phyloP scores from a whole-genome alignment of 257 asterid genomes.

The Dorcoceras hygrometricum region DNA sequence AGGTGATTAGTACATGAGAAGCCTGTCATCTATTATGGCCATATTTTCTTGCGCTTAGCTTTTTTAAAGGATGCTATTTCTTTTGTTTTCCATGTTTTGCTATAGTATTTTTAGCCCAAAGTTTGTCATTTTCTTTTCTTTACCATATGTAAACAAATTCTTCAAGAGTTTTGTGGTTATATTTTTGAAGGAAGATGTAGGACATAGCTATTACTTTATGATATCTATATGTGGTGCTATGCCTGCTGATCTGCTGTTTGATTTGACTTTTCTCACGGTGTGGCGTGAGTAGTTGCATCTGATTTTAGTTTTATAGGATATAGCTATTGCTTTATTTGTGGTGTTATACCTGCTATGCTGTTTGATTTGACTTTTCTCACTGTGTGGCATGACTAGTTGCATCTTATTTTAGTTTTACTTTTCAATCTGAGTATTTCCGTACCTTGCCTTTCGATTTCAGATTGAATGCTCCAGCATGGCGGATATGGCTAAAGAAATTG shows the following conservation, averaged over 20 bases:
- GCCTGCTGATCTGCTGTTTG: conserved; percentile 2
- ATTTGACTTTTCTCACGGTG: not conserved
- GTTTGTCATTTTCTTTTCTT: not conserved
- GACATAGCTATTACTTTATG: not conserved
- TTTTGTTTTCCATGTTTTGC: not conserved
- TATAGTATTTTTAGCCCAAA: not conserved
- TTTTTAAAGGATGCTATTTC: not conserved
- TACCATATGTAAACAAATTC: not conserved
- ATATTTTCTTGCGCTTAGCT: not conserved
- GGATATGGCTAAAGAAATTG: conserved; percentile 76
- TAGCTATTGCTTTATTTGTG: not conserved
- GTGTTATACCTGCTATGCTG: not conserved
- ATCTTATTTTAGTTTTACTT: not conserved
- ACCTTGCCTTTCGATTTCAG: conserved; percentile 37
- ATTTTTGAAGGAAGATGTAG: not conserved
- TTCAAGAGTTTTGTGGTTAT: not conserved
- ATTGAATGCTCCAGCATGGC: conserved; percentile 99
- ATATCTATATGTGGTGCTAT: not conserved
- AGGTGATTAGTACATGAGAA: not conserved
- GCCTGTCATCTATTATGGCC: not conserved
- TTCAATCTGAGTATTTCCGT: conserved; percentile 19
- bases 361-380: not conserved
- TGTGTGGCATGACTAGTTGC: not conserved
- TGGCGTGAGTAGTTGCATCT: not conserved
- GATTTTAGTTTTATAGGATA: not conserved